A percentile compares a stretch with the other conserved stretches of the same genome.
phyloP scores from a whole-genome alignment of 192 early-diverging fungal species.

The Umbelopsis ramanniana region DNA sequence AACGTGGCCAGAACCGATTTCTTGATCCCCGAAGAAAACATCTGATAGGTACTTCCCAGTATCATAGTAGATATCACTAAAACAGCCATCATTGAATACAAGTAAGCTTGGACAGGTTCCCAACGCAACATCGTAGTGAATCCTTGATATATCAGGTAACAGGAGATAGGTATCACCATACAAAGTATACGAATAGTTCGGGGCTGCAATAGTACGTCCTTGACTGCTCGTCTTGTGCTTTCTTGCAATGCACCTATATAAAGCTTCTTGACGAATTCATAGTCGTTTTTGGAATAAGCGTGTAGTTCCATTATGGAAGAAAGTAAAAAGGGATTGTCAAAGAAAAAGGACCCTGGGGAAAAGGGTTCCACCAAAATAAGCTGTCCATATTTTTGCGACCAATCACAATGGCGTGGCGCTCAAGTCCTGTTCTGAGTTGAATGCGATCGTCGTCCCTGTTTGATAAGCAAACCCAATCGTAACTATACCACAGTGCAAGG shows the following conservation, averaged over 20 bases:
- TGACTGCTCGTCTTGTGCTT: not conserved
- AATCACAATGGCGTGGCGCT: too few relatives aligned
- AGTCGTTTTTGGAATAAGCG: slow-evolving; percentile 7
- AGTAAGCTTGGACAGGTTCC: not conserved
- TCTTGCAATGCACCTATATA: not conserved
- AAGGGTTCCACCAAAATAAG: too few relatives aligned
- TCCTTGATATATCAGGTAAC: not conserved
- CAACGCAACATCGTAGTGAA: not conserved
- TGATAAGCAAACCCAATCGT: too few relatives aligned
- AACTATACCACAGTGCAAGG: too few relatives aligned
- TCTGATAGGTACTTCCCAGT: not conserved
- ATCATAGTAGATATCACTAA: not conserved
- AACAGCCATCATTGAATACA: not conserved
- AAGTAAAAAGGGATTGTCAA: not conserved
- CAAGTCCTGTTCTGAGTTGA: too few relatives aligned
- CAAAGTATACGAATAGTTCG: not conserved
- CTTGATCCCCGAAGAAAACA: slow-evolving; percentile 1
- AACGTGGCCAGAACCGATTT: not conserved
- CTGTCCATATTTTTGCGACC: too few relatives aligned
- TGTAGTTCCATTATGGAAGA: slow-evolving; percentile 3
- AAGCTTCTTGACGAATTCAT: not conserved
- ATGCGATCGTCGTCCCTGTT: too few relatives aligned
- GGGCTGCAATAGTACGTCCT: not conserved
- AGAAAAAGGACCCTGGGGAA: slow-evolving; percentile 2
- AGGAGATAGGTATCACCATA: not conserved